Base-by-base conservation (phyloP, 225 moss, liverwort and hornwort species). In the Bryoerythrophyllum caledonicum region DNA sequence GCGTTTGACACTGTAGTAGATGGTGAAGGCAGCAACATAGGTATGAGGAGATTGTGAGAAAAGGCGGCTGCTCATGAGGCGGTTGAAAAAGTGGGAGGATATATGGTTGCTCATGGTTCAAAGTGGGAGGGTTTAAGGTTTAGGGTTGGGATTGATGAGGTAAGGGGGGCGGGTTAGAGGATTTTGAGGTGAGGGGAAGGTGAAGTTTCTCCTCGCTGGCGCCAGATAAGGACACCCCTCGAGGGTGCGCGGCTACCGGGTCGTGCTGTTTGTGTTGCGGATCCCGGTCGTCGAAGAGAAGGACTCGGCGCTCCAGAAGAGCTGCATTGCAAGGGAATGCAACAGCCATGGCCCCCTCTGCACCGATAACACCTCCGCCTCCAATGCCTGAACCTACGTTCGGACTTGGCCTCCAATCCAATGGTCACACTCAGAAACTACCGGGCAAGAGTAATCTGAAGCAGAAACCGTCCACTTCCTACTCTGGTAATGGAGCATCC, bases 401-500 rank as follows among this genome's bases (percentile, higher is more conserved):
- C 76, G 83, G 79, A 44, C 44, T 44, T 44, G 44, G 44, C 76
- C 80, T 79, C 43, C 83, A 88, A 65, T 81, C 86, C 13, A 91
- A 90, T 84, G 96, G 89, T 71, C 89, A 92, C 70, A 74, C 81
- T 72, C 75, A 78, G 63, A 96, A 90, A 74, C 65, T 92, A n/a
- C 96, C 96, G 13, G 85, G 89, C 41, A 96, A 94, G 87, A 96
- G 96, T 78, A 94, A 83, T 32, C 72, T 96, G 13, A 96, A 92
- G 67, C 86, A 87, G 63, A 82, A 90, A 25, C 91, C 83, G 68
- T 89, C 89, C 68, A 78, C 90, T 40, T 87, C 85, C 40, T 87
- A 80, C 17, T 57, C 83, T 65, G 74, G 88, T 58, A 76, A 82
- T 53, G 85, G 82, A 27, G 57, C 80, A 23, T 63, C 69, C 40